Evolutionary conservation across 805 yeast species (phyloP), one percentile per base, ranked within the genome.

Genomic region (Jamesozyma gamospora): DNA sequence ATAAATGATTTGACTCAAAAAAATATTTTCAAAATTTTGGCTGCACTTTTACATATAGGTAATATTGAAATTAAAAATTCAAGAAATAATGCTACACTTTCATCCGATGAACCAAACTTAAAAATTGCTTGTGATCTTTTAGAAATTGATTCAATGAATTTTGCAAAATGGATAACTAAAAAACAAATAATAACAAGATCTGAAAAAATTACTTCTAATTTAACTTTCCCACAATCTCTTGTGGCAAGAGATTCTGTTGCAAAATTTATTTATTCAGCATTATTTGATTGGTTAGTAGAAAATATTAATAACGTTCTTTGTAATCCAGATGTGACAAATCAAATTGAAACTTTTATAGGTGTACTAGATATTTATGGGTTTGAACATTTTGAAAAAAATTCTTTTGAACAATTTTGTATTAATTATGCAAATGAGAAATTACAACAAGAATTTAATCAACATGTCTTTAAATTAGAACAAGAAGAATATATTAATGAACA

Each of bases 201-300:
- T 10, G 97, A 92, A 63, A 88, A 85, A 61, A 88, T 90, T 56
- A 77, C 79, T 35, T 79, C 94, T 18, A 86, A 82, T 57, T 70
- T 90, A 55, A 84, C 74, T 52, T 82, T 77, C 58, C 76, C 76
- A 51, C 95, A 88, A 58, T 94, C 97, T 8, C 52, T 76, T 19
- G 96, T 88, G 25, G 90, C 96, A 12, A 77, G 95, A 56, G 97
- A 90, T 64, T 92, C 98, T n/a, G 94, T 90, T 39, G 86, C 97
- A 36, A 90, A 90, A 61, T 90, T 81, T 60, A 81, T 92, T 37
- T 90, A 92, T 64, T 78, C 96, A 3, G 83, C 95, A 2, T 65
- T 92, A 45, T 90, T 90, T 51, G 97, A 90, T 56, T 90, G 98
- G 98, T 74, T 90, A 43, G 97, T 88, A 18, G 78, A 74, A 36